Percentiles rank a stretch among this genome's conserved stretches.
Evolutionary conservation across 2,329 filamentous ascomycete species (phyloP).

Genomic region (Colletotrichum sublineola): DNA sequence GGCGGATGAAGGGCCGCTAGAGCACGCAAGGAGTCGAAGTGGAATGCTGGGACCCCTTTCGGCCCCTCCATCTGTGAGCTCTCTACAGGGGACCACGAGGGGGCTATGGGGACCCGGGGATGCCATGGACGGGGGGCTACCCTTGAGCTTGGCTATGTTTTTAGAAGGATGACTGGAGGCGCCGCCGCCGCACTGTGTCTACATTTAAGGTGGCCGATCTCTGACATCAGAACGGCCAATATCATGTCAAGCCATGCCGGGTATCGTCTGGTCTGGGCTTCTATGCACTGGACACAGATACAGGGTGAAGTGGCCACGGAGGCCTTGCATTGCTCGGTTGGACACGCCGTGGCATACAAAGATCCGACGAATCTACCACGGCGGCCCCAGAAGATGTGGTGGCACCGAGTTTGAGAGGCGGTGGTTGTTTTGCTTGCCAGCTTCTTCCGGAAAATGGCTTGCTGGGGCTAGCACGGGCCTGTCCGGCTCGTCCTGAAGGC

Average conservation of each 20-base stretch:
- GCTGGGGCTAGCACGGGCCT: background rate
- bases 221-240: slow-evolving; percentile 15
- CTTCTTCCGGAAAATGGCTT: background rate
- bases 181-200: slow-evolving; percentile 30
- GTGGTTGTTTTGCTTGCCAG: background rate
- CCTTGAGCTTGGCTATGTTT: slow-evolving; percentile 7
- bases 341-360: background rate
- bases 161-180: background rate
- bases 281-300: slow-evolving; percentile 10
- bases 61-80: background rate
- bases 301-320: background rate
- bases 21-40: slow-evolving; percentile 1
- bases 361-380: background rate
- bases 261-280: background rate
- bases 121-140: background rate
- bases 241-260: slow-evolving; percentile 11
- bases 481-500: background rate
- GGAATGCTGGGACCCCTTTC: background rate
- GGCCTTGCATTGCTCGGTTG: background rate
- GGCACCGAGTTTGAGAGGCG: too few relatives aligned
- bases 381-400: background rate
- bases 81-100: background rate
- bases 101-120: background rate
- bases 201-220: slow-evolving; percentile 31
- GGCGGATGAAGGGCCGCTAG: slow-evolving; percentile 1